These are phyloP conservation scores for Pythium grandisporangium DNA, from an alignment of 352 stramenopile genomes.

Conservation along the genomic window DNA sequence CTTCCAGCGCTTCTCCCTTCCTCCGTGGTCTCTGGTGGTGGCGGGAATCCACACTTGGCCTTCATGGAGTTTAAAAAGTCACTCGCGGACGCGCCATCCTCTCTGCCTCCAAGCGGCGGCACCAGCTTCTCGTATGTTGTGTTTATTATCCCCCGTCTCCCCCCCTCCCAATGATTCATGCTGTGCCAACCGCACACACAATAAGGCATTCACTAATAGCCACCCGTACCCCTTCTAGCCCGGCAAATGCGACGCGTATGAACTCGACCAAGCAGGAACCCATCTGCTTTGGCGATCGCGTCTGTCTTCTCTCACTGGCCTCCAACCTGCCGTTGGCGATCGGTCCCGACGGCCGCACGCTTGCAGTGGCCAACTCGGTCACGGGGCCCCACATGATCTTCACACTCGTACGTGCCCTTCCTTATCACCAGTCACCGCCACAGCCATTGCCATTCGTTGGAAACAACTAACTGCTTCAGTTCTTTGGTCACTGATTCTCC, in stretches of 20 bases:
- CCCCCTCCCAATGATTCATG: too few relatives aligned
- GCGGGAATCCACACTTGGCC: conserved; percentile 51
- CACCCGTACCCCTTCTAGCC: too few relatives aligned
- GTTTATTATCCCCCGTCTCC: not conserved
- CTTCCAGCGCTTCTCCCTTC: conserved; percentile 4
- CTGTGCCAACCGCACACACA: not conserved
- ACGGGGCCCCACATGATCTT: conserved; percentile 50
- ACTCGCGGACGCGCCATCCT: too few relatives aligned
- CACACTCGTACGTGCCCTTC: conserved; percentile 23
- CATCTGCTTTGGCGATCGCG: conserved; percentile 47
- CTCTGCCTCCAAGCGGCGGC: not conserved
- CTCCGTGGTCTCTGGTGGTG: not conserved
- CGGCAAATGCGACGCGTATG: not conserved
- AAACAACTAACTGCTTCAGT: too few relatives aligned
- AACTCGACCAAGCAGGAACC: conserved; percentile 33
- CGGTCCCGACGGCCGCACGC: conserved; percentile 27
- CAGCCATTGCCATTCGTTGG: not conserved
- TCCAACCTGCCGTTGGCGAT: conserved; percentile 40
- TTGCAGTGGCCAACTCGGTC: conserved; percentile 8
- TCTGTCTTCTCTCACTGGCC: conserved; percentile 40
- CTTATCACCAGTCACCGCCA: not conserved
- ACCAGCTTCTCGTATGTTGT: not conserved
- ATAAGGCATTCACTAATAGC: not conserved
- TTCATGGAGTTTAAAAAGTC: conserved; percentile 49
- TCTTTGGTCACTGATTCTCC: too few relatives aligned